Evolutionary conservation across 75 land plant genomes (phyloP).

Genomic region (Pinus tabuliformis): DNA sequence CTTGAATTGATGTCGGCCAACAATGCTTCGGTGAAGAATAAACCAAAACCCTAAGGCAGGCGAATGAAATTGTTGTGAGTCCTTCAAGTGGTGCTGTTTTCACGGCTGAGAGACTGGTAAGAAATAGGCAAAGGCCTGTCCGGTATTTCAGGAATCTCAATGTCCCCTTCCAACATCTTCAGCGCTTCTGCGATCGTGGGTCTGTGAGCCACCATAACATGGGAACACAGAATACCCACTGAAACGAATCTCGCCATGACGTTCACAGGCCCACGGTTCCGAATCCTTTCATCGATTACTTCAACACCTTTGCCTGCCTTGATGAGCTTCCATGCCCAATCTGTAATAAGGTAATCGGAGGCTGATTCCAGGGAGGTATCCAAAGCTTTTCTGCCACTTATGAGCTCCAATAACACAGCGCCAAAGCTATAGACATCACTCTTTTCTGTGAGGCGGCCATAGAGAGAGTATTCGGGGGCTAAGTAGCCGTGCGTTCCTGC

Average conservation of each 20-base stretch:
- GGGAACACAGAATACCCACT: conserved; percentile 35
- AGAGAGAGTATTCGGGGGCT: no score
- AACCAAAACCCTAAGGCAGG: no score
- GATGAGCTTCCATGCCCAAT: conserved; percentile 31
- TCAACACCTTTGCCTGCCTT: conserved; percentile 3
- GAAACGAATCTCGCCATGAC: conserved; percentile 12
- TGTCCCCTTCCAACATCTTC: conserved; percentile 12
- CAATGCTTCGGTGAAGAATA: no score
- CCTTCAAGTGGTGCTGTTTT: no score
- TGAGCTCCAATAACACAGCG: not conserved
- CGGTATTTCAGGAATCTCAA: no score
- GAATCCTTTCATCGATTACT: not conserved
- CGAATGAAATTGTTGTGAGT: no score
- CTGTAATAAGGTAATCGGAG: not conserved
- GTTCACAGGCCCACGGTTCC: not conserved
- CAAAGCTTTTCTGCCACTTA: not conserved
- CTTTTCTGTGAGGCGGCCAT: conserved; percentile 2
- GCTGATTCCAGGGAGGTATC: not conserved
- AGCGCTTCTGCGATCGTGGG: conserved; percentile 23
- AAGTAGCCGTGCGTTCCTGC: conserved; percentile 9
- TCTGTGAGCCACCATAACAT: conserved; percentile 24
- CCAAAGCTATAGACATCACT: conserved; percentile 16
- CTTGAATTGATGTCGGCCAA: no score
- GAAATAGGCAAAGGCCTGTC: not conserved
- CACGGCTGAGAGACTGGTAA: no score